Evolutionary conservation across 2,329 filamentous ascomycete species (phyloP).

Genomic region (Fusarium paranaense): DNA sequence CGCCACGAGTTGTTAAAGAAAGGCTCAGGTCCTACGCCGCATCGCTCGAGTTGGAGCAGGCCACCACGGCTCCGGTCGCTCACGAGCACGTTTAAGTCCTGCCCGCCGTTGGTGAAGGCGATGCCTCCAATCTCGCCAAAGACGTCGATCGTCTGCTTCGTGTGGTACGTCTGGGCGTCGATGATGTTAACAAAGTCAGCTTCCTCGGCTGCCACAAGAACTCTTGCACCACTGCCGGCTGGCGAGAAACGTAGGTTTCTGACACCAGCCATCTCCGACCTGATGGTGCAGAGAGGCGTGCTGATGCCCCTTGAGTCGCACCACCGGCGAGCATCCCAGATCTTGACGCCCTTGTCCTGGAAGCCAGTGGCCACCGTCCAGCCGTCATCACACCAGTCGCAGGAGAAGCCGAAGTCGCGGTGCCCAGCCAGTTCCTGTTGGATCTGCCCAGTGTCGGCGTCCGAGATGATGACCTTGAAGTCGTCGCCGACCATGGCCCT

Average conservation of each 20-base stretch:
- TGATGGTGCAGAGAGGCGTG: conserved; percentile 65
- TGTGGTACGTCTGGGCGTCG: conserved; percentile 71
- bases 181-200: conserved; percentile 80
- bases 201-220: conserved; percentile 80
- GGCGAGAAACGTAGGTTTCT: conserved; percentile 80
- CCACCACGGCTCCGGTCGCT: conserved; percentile 75
- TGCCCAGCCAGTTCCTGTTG: conserved; percentile 72
- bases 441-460: conserved; percentile 73
- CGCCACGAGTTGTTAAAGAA: conserved; percentile 36
- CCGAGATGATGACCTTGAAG: conserved; percentile 72
- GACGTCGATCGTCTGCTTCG: conserved; percentile 77
- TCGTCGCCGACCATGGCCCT: conserved; percentile 80
- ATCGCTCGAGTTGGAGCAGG: conserved; percentile 70
- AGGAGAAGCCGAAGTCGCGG: conserved; percentile 79
- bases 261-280: conserved; percentile 75
- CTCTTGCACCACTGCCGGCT: conserved; percentile 72
- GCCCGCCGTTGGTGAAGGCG: conserved; percentile 73
- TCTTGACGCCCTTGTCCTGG: conserved; percentile 78
- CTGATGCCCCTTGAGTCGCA: conserved; percentile 61
- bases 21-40: conserved; percentile 46
- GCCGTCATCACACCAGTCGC: conserved; percentile 83
- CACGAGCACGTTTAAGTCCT: conserved; percentile 76
- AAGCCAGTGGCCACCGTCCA: conserved; percentile 81
- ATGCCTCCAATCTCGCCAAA: conserved; percentile 82
- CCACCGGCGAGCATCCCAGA: conserved; percentile 83